These are phyloP conservation scores for Heritiera fomes DNA, from an alignment of 345 rosid species.

Conservation along the genomic window DNA sequence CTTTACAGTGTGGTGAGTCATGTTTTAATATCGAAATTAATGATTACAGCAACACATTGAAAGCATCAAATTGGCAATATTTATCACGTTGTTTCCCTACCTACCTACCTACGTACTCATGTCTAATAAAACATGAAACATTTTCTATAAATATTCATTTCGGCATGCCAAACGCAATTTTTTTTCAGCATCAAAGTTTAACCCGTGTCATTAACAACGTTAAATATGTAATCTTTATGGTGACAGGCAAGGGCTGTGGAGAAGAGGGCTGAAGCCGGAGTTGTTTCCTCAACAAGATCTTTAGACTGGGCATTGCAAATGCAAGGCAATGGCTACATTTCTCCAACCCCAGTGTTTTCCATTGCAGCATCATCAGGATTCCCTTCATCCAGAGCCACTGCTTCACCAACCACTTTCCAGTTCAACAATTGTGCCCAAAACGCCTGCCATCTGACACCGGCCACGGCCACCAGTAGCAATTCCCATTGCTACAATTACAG, in stretches of 20 bases:
- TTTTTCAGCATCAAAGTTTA: no score
- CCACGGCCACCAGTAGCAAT: constrained; percentile 3
- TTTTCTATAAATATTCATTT: no score
- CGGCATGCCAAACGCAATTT: no score
- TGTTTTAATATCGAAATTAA: background rate
- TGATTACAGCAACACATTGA: background rate
- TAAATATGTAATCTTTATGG: background rate
- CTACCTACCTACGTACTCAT: no score
- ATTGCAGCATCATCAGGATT: constrained; percentile 99
- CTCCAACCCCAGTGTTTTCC: constrained; percentile 40
- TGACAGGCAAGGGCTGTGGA: constrained; percentile 45
- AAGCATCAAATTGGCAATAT: background rate
- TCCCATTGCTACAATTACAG: background rate
- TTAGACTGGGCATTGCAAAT: constrained; percentile 43
- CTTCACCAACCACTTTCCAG: constrained; percentile 36
- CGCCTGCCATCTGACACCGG: constrained; percentile 15
- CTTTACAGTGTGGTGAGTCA: background rate
- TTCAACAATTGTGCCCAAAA: constrained; percentile 19
- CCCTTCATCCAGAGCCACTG: constrained; percentile 46
- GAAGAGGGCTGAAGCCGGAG: constrained; percentile 36
- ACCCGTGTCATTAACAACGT: no score
- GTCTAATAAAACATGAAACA: no score
- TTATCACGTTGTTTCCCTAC: background rate
- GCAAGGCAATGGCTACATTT: constrained; percentile 28
- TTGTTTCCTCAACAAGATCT: constrained; percentile 6